phyloP scores from a whole-genome alignment of 805 yeast genomes.

The Spathaspora sp. region DNA sequence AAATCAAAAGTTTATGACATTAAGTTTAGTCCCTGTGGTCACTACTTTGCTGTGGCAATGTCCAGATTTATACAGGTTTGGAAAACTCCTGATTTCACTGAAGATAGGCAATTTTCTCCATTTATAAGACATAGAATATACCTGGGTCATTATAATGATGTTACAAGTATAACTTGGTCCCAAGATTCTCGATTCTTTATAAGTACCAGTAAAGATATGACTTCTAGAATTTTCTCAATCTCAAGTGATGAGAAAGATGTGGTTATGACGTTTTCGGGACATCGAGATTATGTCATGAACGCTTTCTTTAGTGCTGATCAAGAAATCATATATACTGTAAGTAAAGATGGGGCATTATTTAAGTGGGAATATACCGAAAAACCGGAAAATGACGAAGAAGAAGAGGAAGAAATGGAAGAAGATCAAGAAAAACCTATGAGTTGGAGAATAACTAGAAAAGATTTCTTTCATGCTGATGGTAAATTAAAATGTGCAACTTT shows the following conservation, averaged over 20 bases:
- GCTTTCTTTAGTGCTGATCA: conserved; percentile 89
- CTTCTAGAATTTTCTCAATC: conserved; percentile 80
- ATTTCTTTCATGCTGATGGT: conserved; percentile 70
- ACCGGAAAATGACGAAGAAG: conserved; percentile 45
- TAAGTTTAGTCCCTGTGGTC: conserved; percentile 86
- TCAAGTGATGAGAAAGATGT: conserved; percentile 63
- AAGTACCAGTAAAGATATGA: conserved; percentile 85
- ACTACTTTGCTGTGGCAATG: conserved; percentile 78
- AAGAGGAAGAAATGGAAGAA: conserved; percentile 30
- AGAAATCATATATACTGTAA: conserved; percentile 84
- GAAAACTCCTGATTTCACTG: conserved; percentile 79
- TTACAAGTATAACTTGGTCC: conserved; percentile 82
- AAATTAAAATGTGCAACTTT: conserved; percentile 79
- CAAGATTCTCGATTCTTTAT: conserved; percentile 83
- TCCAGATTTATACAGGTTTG: conserved; percentile 86
- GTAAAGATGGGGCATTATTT: conserved; percentile 92
- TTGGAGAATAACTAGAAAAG: conserved; percentile 82
- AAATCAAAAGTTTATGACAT: conserved; percentile 71
- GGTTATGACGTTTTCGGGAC: conserved; percentile 87
- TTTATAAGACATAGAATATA: conserved; percentile 86
- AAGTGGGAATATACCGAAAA: conserved; percentile 81
- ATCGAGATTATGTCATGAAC: conserved; percentile 79
- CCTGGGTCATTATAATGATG: conserved; percentile 88
- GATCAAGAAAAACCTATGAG: conserved; percentile 36
- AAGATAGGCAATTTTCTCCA: conserved; percentile 93